These are phyloP conservation scores for Candida arabinofermentans DNA, from an alignment of 805 yeast species.

Conservation along the genomic window DNA sequence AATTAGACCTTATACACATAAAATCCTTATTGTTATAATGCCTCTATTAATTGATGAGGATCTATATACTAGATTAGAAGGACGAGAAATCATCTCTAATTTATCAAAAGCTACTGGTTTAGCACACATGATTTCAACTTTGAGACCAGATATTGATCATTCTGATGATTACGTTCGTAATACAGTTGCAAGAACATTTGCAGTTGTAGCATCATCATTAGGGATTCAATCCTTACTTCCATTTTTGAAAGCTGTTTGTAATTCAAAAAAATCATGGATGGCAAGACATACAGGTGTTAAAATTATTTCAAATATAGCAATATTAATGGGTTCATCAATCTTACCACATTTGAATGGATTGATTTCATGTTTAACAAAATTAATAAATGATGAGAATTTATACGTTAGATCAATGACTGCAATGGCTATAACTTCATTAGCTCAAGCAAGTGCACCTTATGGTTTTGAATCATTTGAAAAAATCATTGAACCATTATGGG, in stretches of 20 bases:
- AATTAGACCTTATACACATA: constrained; percentile 69
- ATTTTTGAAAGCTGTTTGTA: constrained; percentile 74
- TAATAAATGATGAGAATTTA: constrained; percentile 62
- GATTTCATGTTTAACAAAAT: constrained; percentile 54
- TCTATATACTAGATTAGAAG: constrained; percentile 66
- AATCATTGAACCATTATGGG: constrained; percentile 74
- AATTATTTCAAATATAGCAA: constrained; percentile 71
- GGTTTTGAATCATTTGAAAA: constrained; percentile 86
- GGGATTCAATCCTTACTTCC: constrained; percentile 74
- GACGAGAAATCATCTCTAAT: constrained; percentile 71
- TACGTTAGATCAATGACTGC: constrained; percentile 71
- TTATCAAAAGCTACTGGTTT: constrained; percentile 81
- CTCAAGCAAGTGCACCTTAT: constrained; percentile 79
- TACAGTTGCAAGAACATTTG: constrained; percentile 72
- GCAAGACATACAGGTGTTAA: constrained; percentile 82
- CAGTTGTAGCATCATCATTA: constrained; percentile 75
- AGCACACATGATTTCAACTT: constrained; percentile 68
- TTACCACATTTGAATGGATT: constrained; percentile 69
- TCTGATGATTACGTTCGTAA: constrained; percentile 78
- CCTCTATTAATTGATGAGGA: constrained; percentile 83
- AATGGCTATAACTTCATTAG: constrained; percentile 64
- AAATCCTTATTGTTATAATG: constrained; percentile 66
- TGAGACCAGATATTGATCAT: constrained; percentile 80
- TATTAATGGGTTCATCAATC: constrained; percentile 63
- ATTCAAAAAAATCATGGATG: constrained; percentile 71